Evolutionary conservation across 2,329 filamentous ascomycete species (phyloP), one percentile per base, ranked within the genome.

Genomic region (Aspergillus tanneri): DNA sequence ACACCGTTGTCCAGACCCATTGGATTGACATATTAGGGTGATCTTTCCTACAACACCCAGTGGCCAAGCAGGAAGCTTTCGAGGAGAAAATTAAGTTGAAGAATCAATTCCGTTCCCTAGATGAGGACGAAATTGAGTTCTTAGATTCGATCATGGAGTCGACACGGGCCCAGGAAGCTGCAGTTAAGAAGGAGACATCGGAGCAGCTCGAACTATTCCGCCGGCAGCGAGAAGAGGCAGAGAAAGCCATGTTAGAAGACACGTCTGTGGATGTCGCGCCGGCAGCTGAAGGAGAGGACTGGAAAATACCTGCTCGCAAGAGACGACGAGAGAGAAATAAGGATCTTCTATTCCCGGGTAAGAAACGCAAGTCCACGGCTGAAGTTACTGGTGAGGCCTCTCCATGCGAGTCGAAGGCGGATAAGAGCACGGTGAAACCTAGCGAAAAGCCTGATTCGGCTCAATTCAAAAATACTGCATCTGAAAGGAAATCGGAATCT

Each of bases 181-280:
- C 74, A 3, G 72, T 84, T 36, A 78, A 74, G 57, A 79, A 75
- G 56, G 80, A 85, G 55, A 85, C 81, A 0, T 69, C 71, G 4
- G 79, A 83, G 53, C 78, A 81, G 58, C 66, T 86, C 9, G 80
- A 83, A 32, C 59, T 72, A 1, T 86, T 85, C 55, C 76, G 81
- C 23, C 75, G 73, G 52, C 78, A 81, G 57, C 80, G 80, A 50
- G 80, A 84, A 53, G 77, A 82, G 53, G 79, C 76, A 1, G 81
- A 84, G 62, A 76, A 76, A 55, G 74, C 70, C 53, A 58, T 73
- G 8, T 47, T 70, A 8, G 72, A 73, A 37, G 65, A 69, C 18
- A 64, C 61, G n/a, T 61, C 65, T 4, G 66, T 55, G 10, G 62
- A 69, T 34, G 57, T 63, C 3, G 59, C 56, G 2, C 63, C 59